Conservation (phyloP, 306 rosid species). For the Abrus precatorius region DNA sequence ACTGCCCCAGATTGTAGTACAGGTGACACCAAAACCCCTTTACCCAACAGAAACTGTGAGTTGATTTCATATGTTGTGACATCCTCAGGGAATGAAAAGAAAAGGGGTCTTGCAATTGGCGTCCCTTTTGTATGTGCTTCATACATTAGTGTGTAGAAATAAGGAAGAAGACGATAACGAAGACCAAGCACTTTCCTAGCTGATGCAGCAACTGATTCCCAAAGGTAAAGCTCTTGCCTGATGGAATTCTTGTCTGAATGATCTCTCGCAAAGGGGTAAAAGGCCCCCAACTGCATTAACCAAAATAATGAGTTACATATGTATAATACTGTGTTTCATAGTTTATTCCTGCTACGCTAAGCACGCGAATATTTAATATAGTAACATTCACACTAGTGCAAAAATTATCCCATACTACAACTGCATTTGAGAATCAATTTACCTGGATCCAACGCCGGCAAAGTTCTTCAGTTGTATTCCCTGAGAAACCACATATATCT, state of each 20-base stretch:
- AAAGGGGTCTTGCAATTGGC: conserved; percentile 87
- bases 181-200: conserved; percentile 86
- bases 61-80: conserved; percentile 64
- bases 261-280: conserved; percentile 92
- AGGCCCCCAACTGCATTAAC: conserved; percentile 79
- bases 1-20: conserved; percentile 64
- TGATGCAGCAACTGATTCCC: conserved; percentile 87
- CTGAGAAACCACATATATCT: conserved; percentile 85
- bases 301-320: not conserved
- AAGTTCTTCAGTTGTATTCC: conserved; percentile 83
- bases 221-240: conserved; percentile 86
- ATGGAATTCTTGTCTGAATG: conserved; percentile 60
- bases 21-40: conserved; percentile 83
- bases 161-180: conserved; percentile 85
- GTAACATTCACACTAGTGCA: not conserved
- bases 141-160: conserved; percentile 82
- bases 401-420: not conserved
- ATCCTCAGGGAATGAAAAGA: conserved; percentile 93
- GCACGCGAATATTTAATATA: not conserved
- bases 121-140: conserved; percentile 78
- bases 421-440: conserved; percentile 20
- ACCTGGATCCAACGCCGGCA: conserved; percentile 97
- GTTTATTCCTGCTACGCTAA: not conserved
- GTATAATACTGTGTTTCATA: not conserved
- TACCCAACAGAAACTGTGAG: conserved; percentile 84